Percentiles rank a stretch among this genome's conserved stretches.
These are phyloP conservation scores for Caloboletus firmus DNA, from an alignment of 1,284 basidiomycete genomes.

Conservation along the genomic window DNA sequence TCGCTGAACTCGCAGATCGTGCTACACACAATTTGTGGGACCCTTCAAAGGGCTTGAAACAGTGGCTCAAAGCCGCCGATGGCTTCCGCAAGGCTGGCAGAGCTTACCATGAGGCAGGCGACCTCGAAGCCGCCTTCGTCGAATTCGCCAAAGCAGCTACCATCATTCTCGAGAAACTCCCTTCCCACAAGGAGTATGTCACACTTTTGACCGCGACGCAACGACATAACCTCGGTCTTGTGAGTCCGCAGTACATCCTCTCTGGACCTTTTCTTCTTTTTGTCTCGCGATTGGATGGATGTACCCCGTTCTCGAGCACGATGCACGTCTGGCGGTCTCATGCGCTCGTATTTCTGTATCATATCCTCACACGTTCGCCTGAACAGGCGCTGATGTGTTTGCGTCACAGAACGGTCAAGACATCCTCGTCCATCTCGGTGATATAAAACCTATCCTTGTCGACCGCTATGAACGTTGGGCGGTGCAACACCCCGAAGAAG, in stretches of 20 bases:
- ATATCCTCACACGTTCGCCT: neutral
- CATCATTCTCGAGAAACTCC: conserved; percentile 44
- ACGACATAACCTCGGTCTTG: conserved; percentile 40
- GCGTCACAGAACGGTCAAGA: conserved; percentile 64
- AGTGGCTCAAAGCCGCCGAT: conserved; percentile 39
- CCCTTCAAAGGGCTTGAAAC: conserved; percentile 37
- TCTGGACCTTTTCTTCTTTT: neutral
- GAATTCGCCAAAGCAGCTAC: conserved; percentile 44
- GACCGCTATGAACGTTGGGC: conserved; percentile 54
- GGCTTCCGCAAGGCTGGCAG: conserved; percentile 36
- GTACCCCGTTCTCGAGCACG: neutral
- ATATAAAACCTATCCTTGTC: conserved; percentile 51
- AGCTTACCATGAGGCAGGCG: conserved; percentile 23
- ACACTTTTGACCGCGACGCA: conserved; percentile 36
- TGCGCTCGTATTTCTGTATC: neutral
- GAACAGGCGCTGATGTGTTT: conserved; percentile 24
- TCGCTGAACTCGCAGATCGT: conserved; percentile 39
- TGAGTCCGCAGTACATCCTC: conserved; percentile 31
- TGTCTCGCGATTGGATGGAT: conserved; percentile 7
- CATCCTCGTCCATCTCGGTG: conserved; percentile 53
- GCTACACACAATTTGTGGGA: conserved; percentile 36
- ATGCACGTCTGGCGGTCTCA: neutral
- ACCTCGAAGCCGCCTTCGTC: conserved; percentile 40
- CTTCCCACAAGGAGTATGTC: conserved; percentile 40
- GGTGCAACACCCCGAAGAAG: conserved; percentile 37